Percentiles rank a stretch among this genome's conserved stretches.
Evolutionary conservation across 2,329 filamentous ascomycete species (phyloP).

Genomic region (Beauveria caledonica): DNA sequence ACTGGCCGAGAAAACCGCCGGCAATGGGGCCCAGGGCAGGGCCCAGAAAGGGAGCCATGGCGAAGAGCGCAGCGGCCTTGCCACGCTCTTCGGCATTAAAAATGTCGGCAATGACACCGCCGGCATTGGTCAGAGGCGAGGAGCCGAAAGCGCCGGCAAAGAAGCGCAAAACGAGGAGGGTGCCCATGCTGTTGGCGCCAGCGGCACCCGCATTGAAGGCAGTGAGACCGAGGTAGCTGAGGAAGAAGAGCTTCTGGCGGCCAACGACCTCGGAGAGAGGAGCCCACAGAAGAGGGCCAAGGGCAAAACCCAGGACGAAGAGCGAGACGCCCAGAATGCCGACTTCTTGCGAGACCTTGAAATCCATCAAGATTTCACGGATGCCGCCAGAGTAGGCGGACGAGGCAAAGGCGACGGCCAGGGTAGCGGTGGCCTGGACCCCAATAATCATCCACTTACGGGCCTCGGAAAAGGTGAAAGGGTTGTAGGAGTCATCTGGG

Average conservation of each 20-base stretch:
- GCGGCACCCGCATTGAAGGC: slow-evolving; percentile 54
- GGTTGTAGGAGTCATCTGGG: slow-evolving; percentile 57
- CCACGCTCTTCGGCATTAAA: slow-evolving; percentile 48
- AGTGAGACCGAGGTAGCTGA: slow-evolving; percentile 48
- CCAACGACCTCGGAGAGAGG: slow-evolving; percentile 58
- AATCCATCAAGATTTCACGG: slow-evolving; percentile 44
- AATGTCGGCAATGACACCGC: slow-evolving; percentile 57
- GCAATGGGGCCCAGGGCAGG: slow-evolving; percentile 52
- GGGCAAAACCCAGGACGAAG: slow-evolving; percentile 54
- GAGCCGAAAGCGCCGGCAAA: slow-evolving; percentile 56
- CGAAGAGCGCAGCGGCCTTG: slow-evolving; percentile 50
- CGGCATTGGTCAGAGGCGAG: slow-evolving; percentile 53
- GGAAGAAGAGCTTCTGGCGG: slow-evolving; percentile 50
- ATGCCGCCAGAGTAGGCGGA: slow-evolving; percentile 58
- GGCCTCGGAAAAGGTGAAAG: slow-evolving; percentile 45
- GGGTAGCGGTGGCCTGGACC: slow-evolving; percentile 55
- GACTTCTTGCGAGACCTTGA: slow-evolving; percentile 42
- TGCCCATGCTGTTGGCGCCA: slow-evolving; percentile 47
- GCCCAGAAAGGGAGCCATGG: slow-evolving; percentile 56
- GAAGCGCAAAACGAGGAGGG: slow-evolving; percentile 61
- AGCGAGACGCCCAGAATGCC: slow-evolving; percentile 55
- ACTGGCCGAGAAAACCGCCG: slow-evolving; percentile 54
- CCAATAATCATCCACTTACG: slow-evolving; percentile 61
- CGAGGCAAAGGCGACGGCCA: slow-evolving; percentile 62
- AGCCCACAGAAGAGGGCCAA: slow-evolving; percentile 58